Conservation (phyloP, 306 rosid species). For the Corylus avellana region DNA sequence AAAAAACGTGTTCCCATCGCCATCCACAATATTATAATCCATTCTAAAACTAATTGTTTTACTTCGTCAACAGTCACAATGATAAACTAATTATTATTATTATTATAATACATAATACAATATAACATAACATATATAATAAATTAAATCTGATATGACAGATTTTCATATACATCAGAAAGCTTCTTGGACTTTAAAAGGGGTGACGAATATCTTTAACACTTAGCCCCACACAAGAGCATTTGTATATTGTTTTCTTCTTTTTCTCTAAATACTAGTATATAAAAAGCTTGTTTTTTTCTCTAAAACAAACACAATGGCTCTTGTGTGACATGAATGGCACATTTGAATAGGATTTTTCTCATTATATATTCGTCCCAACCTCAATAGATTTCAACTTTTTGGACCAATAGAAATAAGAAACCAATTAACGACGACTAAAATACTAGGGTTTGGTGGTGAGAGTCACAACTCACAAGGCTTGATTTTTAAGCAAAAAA, state of each 20-base stretch:
- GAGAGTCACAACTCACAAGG: conserved; percentile 40
- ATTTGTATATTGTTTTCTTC: conserved; percentile 25
- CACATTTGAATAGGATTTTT: conserved; percentile 33
- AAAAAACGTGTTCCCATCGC: conserved; percentile 13
- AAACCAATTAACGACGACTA: conserved; percentile 9
- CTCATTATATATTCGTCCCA: conserved; percentile 14
- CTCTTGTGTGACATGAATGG: conserved; percentile 37
- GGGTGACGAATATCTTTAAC: conserved; percentile 3
- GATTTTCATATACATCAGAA: conserved; percentile 12
- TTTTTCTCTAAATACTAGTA: conserved; percentile 1
- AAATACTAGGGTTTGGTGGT: conserved; percentile 53
- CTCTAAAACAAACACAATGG: conserved; percentile 26
- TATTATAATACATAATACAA: not conserved
- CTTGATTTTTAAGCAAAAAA: conserved; percentile 55
- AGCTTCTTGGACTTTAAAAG: conserved; percentile 24
- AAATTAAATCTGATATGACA: conserved; percentile 16
- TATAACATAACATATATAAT: conserved; percentile 3
- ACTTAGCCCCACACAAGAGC: conserved; percentile 13
- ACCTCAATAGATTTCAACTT: conserved; percentile 44
- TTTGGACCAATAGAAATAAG: conserved; percentile 37
- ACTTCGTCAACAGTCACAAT: conserved; percentile 20
- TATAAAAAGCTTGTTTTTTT: not conserved
- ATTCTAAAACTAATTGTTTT: conserved; percentile 27
- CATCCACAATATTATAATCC: conserved; percentile 8
- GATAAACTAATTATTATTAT: conserved; percentile 1